Evolutionary conservation across 2,329 filamentous ascomycete genomes (phyloP).

Genomic region (Neonectria hederae): DNA sequence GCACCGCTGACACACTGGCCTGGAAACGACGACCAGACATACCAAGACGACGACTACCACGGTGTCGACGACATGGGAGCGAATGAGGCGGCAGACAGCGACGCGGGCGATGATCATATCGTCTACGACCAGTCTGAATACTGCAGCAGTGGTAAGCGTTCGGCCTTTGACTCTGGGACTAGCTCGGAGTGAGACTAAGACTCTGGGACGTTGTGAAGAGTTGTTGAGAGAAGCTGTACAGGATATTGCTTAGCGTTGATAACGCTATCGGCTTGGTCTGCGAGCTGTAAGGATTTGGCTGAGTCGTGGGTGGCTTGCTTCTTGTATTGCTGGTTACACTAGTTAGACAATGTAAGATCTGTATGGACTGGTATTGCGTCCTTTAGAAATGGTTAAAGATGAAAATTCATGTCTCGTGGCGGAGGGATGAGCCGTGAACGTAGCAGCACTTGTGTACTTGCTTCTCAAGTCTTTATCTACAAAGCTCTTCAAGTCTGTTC

Average conservation of each 20-base stretch:
- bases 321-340: background rate
- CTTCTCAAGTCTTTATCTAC: no score
- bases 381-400: no score
- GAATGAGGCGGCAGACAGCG: constrained; percentile 33
- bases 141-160: constrained; percentile 20
- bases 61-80: constrained; percentile 42
- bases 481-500: no score
- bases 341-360: background rate
- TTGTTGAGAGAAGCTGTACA: background rate
- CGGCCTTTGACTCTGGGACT: background rate
- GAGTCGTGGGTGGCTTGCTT: no score
- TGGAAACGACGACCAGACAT: background rate
- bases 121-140: constrained; percentile 40
- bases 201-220: background rate
- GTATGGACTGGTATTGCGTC: background rate
- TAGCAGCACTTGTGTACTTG: no score
- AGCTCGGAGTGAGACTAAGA: background rate
- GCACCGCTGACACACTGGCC: constrained; percentile 15
- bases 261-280: background rate
- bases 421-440: no score
- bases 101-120: constrained; percentile 32
- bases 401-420: no score
- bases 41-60: constrained; percentile 31
- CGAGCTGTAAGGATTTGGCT: background rate
- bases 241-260: background rate